phyloP scores from a whole-genome alignment of 2,329 filamentous ascomycete species.

The Neurospora sp. region DNA sequence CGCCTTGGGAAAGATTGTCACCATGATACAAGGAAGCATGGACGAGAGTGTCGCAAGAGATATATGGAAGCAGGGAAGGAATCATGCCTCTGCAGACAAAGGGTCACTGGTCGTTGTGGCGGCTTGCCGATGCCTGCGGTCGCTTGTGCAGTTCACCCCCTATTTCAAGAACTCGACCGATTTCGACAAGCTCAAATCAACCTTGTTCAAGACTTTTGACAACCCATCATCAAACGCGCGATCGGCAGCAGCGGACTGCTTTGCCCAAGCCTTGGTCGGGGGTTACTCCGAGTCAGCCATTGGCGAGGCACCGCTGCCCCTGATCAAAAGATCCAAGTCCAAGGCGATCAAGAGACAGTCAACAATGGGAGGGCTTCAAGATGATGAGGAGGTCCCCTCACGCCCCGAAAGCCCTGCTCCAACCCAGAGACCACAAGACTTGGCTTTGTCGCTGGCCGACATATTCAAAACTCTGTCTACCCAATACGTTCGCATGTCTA shows the following conservation, averaged over 20 bases:
- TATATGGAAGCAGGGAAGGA: slow-evolving; percentile 85
- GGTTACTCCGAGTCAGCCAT: slow-evolving; percentile 55
- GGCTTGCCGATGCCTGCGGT: slow-evolving; percentile 69
- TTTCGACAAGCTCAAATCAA: slow-evolving; percentile 77
- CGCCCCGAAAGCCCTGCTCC: slow-evolving; percentile 66
- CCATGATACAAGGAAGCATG: slow-evolving; percentile 64
- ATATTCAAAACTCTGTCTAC: slow-evolving; percentile 68
- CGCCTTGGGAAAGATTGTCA: slow-evolving; percentile 64
- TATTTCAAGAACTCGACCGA: slow-evolving; percentile 86
- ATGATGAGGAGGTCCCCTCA: slow-evolving; percentile 60
- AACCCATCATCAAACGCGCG: slow-evolving; percentile 64
- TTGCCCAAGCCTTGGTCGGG: slow-evolving; percentile 76
- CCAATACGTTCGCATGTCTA: slow-evolving; percentile 70
- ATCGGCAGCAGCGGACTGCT: slow-evolving; percentile 75
- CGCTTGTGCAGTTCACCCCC: slow-evolving; percentile 58
- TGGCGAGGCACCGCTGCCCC: slow-evolving; percentile 39
- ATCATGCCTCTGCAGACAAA: slow-evolving; percentile 68
- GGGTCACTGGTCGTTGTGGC: slow-evolving; percentile 68
- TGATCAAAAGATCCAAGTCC: slow-evolving; percentile 61
- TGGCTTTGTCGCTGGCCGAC: slow-evolving; percentile 67
- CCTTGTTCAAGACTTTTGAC: slow-evolving; percentile 80
- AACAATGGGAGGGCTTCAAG: slow-evolving; percentile 47
- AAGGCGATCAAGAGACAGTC: slow-evolving; percentile 46
- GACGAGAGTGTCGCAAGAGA: slow-evolving; percentile 83
- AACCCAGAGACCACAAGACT: slow-evolving; percentile 57